phyloP scores from a whole-genome alignment of 495 filamentous ascomycete species.

The Penicillium canescens region DNA sequence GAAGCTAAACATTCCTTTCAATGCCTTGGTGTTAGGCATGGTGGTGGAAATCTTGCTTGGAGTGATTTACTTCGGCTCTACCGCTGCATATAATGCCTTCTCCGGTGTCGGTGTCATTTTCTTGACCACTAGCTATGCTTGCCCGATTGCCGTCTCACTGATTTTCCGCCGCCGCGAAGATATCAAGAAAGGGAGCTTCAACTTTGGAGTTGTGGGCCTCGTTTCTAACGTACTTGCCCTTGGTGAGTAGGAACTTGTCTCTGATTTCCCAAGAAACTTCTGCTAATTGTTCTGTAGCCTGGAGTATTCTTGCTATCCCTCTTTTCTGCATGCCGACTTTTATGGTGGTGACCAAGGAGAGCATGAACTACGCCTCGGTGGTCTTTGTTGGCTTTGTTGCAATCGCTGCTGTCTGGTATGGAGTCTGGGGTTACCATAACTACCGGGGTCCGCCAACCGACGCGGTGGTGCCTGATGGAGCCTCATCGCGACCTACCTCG shows the following conservation, averaged over 20 bases:
- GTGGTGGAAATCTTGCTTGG: conserved; percentile 53
- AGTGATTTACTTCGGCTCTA: conserved; percentile 56
- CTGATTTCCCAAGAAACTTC: neutral
- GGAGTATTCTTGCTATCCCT: conserved; percentile 60
- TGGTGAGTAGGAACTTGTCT: conserved; percentile 38
- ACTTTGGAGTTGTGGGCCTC: conserved; percentile 56
- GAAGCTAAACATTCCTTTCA: conserved; percentile 52
- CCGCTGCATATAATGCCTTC: conserved; percentile 61
- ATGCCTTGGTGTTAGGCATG: conserved; percentile 49
- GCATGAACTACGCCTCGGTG: conserved; percentile 57
- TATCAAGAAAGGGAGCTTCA: conserved; percentile 54
- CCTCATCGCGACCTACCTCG: conserved; percentile 4
- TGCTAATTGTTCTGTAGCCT: conserved; percentile 40
- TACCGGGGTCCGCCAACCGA: conserved; percentile 32
- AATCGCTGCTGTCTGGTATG: conserved; percentile 59
- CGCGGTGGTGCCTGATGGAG: conserved; percentile 17
- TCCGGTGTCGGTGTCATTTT: conserved; percentile 60
- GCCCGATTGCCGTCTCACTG: conserved; percentile 52
- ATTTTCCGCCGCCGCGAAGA: conserved; percentile 50
- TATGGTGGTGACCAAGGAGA: conserved; percentile 32
- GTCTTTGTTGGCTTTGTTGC: conserved; percentile 58
- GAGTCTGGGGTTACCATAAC: conserved; percentile 53
- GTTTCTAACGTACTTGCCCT: conserved; percentile 54
- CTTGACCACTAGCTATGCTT: conserved; percentile 55
- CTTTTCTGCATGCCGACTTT: conserved; percentile 47